A percentile compares a stretch with the other conserved stretches of the same genome.
phyloP scores from a whole-genome alignment of 2,329 filamentous ascomycete genomes.

The Rhynchosporium graminicola region DNA sequence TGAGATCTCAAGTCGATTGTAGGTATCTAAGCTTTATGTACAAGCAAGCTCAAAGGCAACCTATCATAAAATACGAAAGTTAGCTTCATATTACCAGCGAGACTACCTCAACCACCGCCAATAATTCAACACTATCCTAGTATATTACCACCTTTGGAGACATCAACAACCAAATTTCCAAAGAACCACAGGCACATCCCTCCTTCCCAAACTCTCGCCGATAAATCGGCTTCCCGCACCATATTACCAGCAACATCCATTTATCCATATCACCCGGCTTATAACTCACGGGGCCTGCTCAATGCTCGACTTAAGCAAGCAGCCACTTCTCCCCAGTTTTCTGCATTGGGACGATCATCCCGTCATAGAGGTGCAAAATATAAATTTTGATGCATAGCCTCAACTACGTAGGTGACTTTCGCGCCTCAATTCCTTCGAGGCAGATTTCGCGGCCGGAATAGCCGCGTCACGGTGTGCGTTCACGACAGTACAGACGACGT shows the following conservation, averaged over 20 bases:
- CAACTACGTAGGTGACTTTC: background rate
- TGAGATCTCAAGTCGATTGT: too few relatives aligned
- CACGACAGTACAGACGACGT: background rate
- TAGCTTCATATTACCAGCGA: too few relatives aligned
- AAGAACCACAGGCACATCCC: background rate
- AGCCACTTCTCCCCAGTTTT: background rate
- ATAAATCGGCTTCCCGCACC: background rate
- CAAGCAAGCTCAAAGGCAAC: too few relatives aligned
- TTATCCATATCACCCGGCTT: conserved; percentile 4
- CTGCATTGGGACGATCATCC: background rate
- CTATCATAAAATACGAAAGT: too few relatives aligned
- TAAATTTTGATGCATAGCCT: background rate
- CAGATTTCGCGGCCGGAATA: conserved; percentile 13
- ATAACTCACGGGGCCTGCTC: background rate
- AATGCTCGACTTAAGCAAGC: background rate
- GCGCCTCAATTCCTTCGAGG: conserved; percentile 10
- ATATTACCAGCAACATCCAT: background rate
- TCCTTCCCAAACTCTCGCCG: too few relatives aligned
- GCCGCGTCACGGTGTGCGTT: conserved; percentile 4
- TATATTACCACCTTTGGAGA: too few relatives aligned
- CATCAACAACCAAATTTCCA: too few relatives aligned
- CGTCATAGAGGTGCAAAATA: background rate
- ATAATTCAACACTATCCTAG: too few relatives aligned
- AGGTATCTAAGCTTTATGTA: too few relatives aligned
- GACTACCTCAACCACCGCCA: too few relatives aligned